phyloP scores from a whole-genome alignment of 345 rosid species.

The thale cress (Arabidopsis thaliana) region TAIR10.1 NC_003076.8:16279501-16280000 shows the following conservation, averaged over 20 bases:
- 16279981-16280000: constrained; percentile 22
- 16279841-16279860: constrained; percentile 57
- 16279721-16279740: constrained; percentile 96
- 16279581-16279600: neutral
- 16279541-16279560: constrained; percentile 66
- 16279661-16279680: constrained; percentile 56
- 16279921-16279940: constrained; percentile 40
- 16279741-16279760: constrained; percentile 83
- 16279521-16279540: constrained; percentile 64
- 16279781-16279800: constrained; percentile 76
- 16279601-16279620: neutral
- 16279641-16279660: neutral
- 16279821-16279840: constrained; percentile 66
- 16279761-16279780: constrained; percentile 77
- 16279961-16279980: neutral
- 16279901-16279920: constrained; percentile 94
- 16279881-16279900: constrained; percentile 82
- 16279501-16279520: constrained; percentile 88
- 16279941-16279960: neutral
- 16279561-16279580: constrained; percentile 60
- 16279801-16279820: constrained; percentile 70
- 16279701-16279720: constrained; percentile 82
- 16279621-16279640: constrained; percentile 9
- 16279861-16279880: constrained; percentile 61
- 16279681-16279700: constrained; percentile 69